Evolutionary conservation across 306 rosid genomes (phyloP).

Genomic region (Ochetophila trinervis): DNA sequence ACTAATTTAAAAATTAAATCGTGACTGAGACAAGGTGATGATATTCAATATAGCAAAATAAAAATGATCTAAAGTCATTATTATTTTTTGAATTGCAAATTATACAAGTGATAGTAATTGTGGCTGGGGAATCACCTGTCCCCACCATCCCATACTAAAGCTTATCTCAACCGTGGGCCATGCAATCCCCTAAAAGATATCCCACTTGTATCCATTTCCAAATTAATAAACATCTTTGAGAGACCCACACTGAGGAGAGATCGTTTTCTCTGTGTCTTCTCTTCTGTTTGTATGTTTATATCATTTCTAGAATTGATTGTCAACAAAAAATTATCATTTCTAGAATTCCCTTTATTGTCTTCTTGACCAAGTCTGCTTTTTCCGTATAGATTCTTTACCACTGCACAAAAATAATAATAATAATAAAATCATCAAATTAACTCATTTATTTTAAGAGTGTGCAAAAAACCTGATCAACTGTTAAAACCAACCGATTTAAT

Average conservation of each 20-base stretch:
- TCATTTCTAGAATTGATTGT: slow-evolving; percentile 42
- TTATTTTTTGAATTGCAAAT: background rate
- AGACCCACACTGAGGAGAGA: slow-evolving; percentile 28
- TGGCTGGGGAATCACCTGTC: slow-evolving; percentile 67
- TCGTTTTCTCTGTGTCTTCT: slow-evolving; percentile 50
- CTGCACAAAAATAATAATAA: background rate
- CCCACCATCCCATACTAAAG: slow-evolving; percentile 47
- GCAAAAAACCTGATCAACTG: no score
- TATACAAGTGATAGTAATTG: slow-evolving; percentile 27
- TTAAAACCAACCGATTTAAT: no score
- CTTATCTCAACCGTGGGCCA: slow-evolving; percentile 36
- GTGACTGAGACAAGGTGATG: no score
- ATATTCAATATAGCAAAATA: slow-evolving; percentile 1
- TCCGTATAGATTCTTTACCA: slow-evolving; percentile 4
- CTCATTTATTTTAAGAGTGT: no score
- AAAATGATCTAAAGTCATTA: background rate
- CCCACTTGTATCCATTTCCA: slow-evolving; percentile 47
- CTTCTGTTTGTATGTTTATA: slow-evolving; percentile 47
- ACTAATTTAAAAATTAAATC: no score
- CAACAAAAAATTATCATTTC: slow-evolving; percentile 36
- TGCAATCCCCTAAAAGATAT: slow-evolving; percentile 38
- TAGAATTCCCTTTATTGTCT: slow-evolving; percentile 41
- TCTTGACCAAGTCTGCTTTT: background rate
- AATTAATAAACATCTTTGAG: slow-evolving; percentile 41
- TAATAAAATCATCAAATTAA: no score